Base-by-base conservation (phyloP, 768 basidiomycete species). In the Obba rivulosa region DNA sequence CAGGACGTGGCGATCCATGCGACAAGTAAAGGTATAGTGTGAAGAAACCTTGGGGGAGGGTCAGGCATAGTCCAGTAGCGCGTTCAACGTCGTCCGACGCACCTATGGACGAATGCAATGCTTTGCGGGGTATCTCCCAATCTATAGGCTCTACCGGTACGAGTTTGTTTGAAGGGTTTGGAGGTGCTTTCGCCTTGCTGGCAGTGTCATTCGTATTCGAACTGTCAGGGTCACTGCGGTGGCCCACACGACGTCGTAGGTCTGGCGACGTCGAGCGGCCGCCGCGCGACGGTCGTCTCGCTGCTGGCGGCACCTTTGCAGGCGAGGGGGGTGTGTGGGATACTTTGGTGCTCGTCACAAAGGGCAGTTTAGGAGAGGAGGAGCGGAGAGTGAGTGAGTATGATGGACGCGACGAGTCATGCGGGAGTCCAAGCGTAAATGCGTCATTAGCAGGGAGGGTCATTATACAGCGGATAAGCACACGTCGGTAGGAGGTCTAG, bases 41-140 rank as follows among this genome's bases (percentile, higher is more conserved):
- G 10, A 87, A 68, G 59, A 90, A 81, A 25, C 85, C 84, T 79
- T 68, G 54, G 17, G 59, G 13, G 38, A 11, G 24, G 34, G 17
- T n/a, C 21, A 17, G 23, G 36, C 34, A 43, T 31, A 37, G 25
- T 22, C 20, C 20, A n/a, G 45, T 8, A 10, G 34, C 14, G 8
- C 16, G 4, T 18, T 10, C 20, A 47, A 42, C 24, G 47, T 47
- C 41, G 43, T 49, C 24, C 20, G 31, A 74, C 83, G 24, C 35
- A 90, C 92, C 92, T 51, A 95, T 95, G 3, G 87, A 89, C 11
- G 87, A 86, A 66, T 96, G 93, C 38, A 96, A 64, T 9, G 79
- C 66, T 66, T 96, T 96, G 54, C 93, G 70, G 1, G 93, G 93
- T 43, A 96, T 83, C 67, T 96, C 93, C 83, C 86, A 92, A 67